Evolutionary conservation across 2,329 filamentous ascomycete genomes (phyloP).

Genomic region (Fusarium setosum): DNA sequence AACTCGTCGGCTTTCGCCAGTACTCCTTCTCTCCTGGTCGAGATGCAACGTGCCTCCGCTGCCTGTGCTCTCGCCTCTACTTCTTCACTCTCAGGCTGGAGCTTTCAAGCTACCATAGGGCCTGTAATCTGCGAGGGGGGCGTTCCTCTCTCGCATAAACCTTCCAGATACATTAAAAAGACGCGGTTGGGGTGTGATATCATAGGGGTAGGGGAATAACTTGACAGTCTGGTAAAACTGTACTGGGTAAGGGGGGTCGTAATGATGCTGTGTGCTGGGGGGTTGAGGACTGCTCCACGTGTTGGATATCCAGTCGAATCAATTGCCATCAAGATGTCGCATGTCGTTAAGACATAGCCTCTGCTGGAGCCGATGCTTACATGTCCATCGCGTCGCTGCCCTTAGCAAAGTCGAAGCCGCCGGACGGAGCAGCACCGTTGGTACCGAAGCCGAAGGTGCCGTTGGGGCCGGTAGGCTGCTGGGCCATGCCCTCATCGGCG

Average conservation of each 20-base stretch:
- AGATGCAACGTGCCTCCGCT: conserved; percentile 35
- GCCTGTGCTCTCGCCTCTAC: conserved; percentile 36
- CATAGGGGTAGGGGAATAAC: conserved; percentile 40
- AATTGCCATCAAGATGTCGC: conserved; percentile 10
- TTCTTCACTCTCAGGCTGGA: conserved; percentile 62
- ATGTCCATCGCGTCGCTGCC: conserved; percentile 74
- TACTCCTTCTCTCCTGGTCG: conserved; percentile 33
- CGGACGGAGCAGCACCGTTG: conserved; percentile 71
- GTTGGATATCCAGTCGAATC: conserved; percentile 23
- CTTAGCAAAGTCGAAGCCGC: conserved; percentile 94
- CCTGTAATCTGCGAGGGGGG: conserved; percentile 50
- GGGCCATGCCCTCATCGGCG: conserved; percentile 80
- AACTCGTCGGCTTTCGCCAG: conserved; percentile 33
- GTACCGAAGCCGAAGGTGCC: conserved; percentile 85
- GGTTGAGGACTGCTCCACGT: conserved; percentile 32
- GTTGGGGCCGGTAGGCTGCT: conserved; percentile 73
- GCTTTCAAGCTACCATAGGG: conserved; percentile 74
- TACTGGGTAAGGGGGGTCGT: conserved; percentile 36
- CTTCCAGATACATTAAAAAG: conserved; percentile 53
- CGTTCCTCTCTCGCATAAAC: conserved; percentile 47
- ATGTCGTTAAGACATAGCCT: conserved; percentile 9
- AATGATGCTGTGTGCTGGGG: conserved; percentile 39
- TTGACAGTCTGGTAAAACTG: conserved; percentile 42
- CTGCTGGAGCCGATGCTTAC: conserved; percentile 53
- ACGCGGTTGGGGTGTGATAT: conserved; percentile 48